A percentile compares a stretch with the other conserved stretches of the same genome.
These are phyloP conservation scores for Pseudogymnoascus sp. DNA, from an alignment of 2,329 filamentous ascomycete species.

Conservation along the genomic window DNA sequence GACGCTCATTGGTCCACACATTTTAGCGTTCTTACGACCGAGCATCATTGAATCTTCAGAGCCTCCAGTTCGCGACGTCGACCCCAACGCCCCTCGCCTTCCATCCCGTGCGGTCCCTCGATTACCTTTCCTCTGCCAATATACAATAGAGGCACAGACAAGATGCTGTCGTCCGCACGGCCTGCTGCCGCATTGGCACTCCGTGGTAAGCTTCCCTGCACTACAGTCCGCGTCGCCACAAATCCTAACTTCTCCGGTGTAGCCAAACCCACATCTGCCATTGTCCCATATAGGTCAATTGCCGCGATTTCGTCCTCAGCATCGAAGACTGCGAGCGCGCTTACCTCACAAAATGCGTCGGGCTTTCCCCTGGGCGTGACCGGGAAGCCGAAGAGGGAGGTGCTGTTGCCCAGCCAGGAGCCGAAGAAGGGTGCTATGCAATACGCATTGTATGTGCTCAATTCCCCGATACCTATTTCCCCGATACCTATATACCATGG, in stretches of 20 bases:
- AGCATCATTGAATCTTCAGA: conserved; percentile 9
- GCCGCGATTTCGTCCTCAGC: conserved; percentile 59
- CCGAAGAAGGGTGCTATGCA: conserved; percentile 72
- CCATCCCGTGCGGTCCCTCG: conserved; percentile 2
- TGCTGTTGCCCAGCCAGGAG: conserved; percentile 71
- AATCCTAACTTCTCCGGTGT: conserved; percentile 23
- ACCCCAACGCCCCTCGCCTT: background rate
- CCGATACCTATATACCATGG: background rate
- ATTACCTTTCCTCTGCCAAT: background rate
- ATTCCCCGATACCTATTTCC: background rate
- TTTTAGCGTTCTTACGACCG: conserved; percentile 8
- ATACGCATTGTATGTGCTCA: conserved; percentile 69
- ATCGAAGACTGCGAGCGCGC: conserved; percentile 53
- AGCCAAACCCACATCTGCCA: conserved; percentile 60
- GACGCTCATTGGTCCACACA: conserved; percentile 6
- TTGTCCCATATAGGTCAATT: conserved; percentile 57
- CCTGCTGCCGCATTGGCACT: conserved; percentile 36
- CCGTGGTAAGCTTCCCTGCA: conserved; percentile 30
- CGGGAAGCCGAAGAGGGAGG: conserved; percentile 54
- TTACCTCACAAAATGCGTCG: conserved; percentile 46
- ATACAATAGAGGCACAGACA: conserved; percentile 14
- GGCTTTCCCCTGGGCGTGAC: conserved; percentile 44
- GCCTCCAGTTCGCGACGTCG: conserved; percentile 3
- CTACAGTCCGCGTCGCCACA: conserved; percentile 12
- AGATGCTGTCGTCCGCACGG: conserved; percentile 37